Base-by-base conservation (phyloP, 495 filamentous ascomycete species). In the Apodospora peruviana region DNA sequence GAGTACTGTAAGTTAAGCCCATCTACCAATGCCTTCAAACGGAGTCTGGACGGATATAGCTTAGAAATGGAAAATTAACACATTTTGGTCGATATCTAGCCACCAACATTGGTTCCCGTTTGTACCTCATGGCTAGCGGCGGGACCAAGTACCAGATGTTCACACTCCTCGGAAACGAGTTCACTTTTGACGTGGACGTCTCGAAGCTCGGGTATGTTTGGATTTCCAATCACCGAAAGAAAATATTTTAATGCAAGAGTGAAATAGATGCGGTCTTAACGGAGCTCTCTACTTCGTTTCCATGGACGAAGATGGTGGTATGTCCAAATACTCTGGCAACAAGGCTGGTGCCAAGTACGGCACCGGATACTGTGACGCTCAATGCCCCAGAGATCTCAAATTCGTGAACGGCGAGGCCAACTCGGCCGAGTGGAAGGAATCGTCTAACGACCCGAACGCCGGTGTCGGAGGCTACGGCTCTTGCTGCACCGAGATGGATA, bases 401-500 rank as follows among this genome's bases (percentile, higher is more conserved):
- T 75, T 71, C 56, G 68, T 75, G 54, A 65, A 64, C 42, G 71
- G 71, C 52, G 68, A 72, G 69, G 77, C 67, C 65, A 84, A 82
- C 64, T 52, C 71, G 14, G 81, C 78, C 14, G 71, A 74, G 50
- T 84, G 82, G 82, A 48, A 58, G 39, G 65, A 73, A n/a, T 81
- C 78, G 10, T 50, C 60, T 44, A 82, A 72, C 66, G 75, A 84
- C 62, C 45, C 52, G 36, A 83, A 82, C 61, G 69, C 77, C 21
- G 81, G 81, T 44, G 57, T 72, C 34, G 82, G 80, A 24, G 63
- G 67, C 24, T 75, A 78, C 53, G 82, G 83, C 51, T 75, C 80
- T 48, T 87, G 83, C 76, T 87, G 84, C 62, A 74, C 78, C 3
- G 84, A 87, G 64, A 79, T 87, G 68, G 83, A 86, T 56, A 73